Conservation (phyloP, 106 monocot genomes). For the Acorus gramineus region DNA sequence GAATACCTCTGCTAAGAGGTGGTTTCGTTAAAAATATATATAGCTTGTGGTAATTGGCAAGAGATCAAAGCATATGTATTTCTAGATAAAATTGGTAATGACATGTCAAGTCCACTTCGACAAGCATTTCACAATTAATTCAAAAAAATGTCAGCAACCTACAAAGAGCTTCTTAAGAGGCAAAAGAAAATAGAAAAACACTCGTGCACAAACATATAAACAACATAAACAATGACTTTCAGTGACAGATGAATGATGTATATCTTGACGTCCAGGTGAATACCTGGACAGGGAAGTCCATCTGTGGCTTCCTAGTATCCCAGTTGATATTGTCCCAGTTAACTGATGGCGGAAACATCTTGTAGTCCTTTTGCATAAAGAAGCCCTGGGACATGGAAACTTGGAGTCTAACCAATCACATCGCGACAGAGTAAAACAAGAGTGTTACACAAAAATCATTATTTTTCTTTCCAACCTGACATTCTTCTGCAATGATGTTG, state of each 20-base stretch:
- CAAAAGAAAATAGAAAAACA: background rate
- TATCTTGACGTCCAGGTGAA: background rate
- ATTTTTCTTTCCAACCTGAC: conserved; percentile 39
- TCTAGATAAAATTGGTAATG: too few relatives aligned
- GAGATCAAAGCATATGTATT: too few relatives aligned
- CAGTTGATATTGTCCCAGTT: conserved; percentile 92
- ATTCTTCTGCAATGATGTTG: conserved; percentile 71
- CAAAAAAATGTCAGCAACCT: too few relatives aligned
- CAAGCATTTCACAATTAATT: too few relatives aligned
- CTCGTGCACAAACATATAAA: too few relatives aligned
- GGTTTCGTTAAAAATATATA: too few relatives aligned
- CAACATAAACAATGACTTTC: too few relatives aligned
- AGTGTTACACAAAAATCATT: background rate
- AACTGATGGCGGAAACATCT: conserved; percentile 94
- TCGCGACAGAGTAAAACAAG: background rate
- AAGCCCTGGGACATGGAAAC: conserved; percentile 54
- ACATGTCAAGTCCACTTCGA: too few relatives aligned
- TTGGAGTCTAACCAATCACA: background rate
- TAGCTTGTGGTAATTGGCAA: too few relatives aligned
- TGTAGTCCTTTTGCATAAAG: conserved; percentile 96
- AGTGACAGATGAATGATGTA: too few relatives aligned
- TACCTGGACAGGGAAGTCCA: conserved; percentile 99
- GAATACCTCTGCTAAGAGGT: too few relatives aligned
- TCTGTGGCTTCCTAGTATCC: conserved; percentile 68
- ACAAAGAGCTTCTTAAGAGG: background rate